Percentiles rank a stretch among this genome's conserved stretches.
phyloP scores from a whole-genome alignment of 2,329 filamentous ascomycete species.

The Xylariomycetidae sp. region DNA sequence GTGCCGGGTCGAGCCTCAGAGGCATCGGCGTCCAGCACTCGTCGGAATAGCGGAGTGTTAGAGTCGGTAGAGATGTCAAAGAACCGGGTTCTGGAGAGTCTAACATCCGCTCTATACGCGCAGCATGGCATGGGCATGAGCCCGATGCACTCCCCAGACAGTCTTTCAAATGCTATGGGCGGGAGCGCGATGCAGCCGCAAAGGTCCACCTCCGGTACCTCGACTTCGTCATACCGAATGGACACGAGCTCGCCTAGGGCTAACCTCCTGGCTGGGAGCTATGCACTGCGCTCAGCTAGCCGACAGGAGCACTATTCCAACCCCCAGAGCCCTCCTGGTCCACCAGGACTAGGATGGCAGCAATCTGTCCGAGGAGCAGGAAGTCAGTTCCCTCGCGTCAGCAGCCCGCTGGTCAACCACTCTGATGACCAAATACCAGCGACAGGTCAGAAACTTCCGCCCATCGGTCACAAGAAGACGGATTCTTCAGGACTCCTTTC shows the following conservation, averaged over 20 bases:
- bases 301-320: slow-evolving; percentile 5
- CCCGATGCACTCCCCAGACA: slow-evolving; percentile 7
- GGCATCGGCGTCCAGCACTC: no score
- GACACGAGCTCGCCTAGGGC: slow-evolving; percentile 5
- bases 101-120: slow-evolving; percentile 20
- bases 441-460: slow-evolving; percentile 1
- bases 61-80: slow-evolving; percentile 16
- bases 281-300: slow-evolving; percentile 14
- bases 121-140: slow-evolving; percentile 18
- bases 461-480: background rate
- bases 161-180: slow-evolving; percentile 3
- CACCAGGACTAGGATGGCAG: slow-evolving; percentile 11
- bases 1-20: no score
- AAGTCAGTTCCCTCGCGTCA: slow-evolving; percentile 2
- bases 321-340: slow-evolving; percentile 12
- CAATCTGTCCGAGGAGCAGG: slow-evolving; percentile 6
- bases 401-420: slow-evolving; percentile 8
- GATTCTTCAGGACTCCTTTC: slow-evolving; percentile 4
- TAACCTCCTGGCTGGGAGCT: slow-evolving; percentile 6
- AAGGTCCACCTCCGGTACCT: slow-evolving; percentile 5
- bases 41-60: slow-evolving; percentile 7
- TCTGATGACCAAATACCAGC: slow-evolving; percentile 8
- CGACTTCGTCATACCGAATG: slow-evolving; percentile 6
- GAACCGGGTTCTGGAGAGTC: slow-evolving; percentile 21
- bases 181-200: slow-evolving; percentile 10